Evolutionary conservation across 108 stramenopile genomes (phyloP).

Genomic region (Discostella stelligeroides): DNA sequence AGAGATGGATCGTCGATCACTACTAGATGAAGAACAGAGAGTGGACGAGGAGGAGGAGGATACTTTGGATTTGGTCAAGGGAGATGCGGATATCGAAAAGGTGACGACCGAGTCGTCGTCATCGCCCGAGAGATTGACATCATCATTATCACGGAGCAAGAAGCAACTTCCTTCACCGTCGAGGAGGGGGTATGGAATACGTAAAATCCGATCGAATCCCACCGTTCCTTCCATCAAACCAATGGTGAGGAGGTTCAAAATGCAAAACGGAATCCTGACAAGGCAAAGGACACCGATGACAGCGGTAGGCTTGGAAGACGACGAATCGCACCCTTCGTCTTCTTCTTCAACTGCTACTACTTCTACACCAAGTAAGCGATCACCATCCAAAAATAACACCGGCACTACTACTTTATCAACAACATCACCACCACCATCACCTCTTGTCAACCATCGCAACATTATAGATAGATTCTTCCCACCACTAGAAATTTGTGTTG

Average conservation of each 20-base stretch:
- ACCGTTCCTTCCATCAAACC: conserved; percentile 1
- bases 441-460: background rate
- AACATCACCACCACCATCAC: background rate
- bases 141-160: background rate
- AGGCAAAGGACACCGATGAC: background rate
- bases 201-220: conserved; percentile 24
- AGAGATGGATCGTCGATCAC: background rate
- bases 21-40: background rate
- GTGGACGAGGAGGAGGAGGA: conserved; percentile 10
- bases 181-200: conserved; percentile 1
- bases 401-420: background rate
- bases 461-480: conserved; percentile 48
- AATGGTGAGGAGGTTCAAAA: background rate
- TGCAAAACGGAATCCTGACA: background rate
- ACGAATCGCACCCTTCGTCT: background rate
- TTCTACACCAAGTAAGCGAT: background rate
- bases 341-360: background rate
- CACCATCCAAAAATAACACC: no score
- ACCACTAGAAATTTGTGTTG: conserved; percentile 48
- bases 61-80: background rate
- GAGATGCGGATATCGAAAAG: background rate
- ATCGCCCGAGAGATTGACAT: background rate
- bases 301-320: background rate
- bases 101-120: background rate
- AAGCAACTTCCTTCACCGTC: background rate